Evolutionary conservation across 352 stramenopile species (phyloP).

Genomic region (Pythium dissimile): DNA sequence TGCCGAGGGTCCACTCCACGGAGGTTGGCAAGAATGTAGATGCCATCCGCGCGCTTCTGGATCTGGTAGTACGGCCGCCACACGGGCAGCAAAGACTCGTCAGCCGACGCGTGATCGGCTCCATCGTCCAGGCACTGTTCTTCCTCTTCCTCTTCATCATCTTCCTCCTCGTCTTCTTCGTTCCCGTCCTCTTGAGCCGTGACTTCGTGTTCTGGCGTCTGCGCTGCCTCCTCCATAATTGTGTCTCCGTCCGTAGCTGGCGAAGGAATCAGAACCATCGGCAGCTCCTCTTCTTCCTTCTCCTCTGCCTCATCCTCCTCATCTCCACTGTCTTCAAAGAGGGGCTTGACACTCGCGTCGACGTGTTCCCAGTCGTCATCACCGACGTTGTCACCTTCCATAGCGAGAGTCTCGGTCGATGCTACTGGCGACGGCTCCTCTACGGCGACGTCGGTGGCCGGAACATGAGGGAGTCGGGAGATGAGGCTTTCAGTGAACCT

Average conservation of each 20-base stretch:
- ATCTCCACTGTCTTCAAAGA: constrained; percentile 20
- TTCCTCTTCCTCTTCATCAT: constrained; percentile 14
- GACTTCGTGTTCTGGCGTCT: background rate
- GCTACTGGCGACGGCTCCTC: constrained; percentile 15
- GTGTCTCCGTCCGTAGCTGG: background rate
- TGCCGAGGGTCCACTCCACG: constrained; percentile 25
- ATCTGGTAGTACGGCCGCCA: constrained; percentile 66
- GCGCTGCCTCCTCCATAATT: background rate
- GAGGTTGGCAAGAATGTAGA: constrained; percentile 40
- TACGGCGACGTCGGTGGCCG: background rate
- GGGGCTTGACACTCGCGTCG: background rate
- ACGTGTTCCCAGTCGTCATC: constrained; percentile 7
- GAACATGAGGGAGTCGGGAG: constrained; percentile 5
- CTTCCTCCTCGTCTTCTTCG: constrained; percentile 5
- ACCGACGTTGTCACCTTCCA: background rate
- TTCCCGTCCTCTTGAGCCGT: background rate
- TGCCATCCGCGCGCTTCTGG: constrained; percentile 38
- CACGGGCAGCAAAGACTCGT: constrained; percentile 34
- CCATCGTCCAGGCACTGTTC: no score
- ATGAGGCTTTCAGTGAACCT: constrained; percentile 35
- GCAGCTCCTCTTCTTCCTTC: constrained; percentile 5
- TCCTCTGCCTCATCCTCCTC: constrained; percentile 22
- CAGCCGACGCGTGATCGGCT: constrained; percentile 13
- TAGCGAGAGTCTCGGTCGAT: background rate
- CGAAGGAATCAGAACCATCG: background rate